Evolutionary conservation across 1,284 basidiomycete species (phyloP), one percentile per base, ranked within the genome.

Genomic region (Leccinum discolor): DNA sequence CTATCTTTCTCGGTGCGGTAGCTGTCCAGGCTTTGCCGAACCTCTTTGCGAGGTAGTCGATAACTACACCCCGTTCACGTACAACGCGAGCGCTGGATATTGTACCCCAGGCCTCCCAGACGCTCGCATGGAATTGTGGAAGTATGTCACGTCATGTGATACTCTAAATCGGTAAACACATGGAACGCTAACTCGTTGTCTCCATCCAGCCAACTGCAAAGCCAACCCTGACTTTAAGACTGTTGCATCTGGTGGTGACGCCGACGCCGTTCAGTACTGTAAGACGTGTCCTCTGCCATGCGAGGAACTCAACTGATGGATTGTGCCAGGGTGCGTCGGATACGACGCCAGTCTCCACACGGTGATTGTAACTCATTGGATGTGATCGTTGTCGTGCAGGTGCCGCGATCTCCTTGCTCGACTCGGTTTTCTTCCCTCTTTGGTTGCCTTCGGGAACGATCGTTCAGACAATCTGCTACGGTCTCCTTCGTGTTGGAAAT

Each of bases 401-500:
- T 54, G 87, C 81, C 14, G 87, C 87, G 0, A 71, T 90, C 59
- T 72, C 86, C 2, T 77, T 88, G 8, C 78, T 90, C 8, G 82
- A 84, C 40, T 76, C 80, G 0, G 74, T 83, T 11, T 83, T 78
- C 67, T 76, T 84, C 29, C 75, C 73, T 14, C 70, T 80, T 10
- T 75, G 78, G 62, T 71, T 84, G 2, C 79, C 82, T 6, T 40
- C 70, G 0, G 71, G 71, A 58, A 79, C 74, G 4, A 69, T 70
- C 5, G 74, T 83, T 69, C 67, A 69, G 60, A 76, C 76, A 7
- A 72, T 87, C 32, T 74, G 76, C 1, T 89, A 85, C 66, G 86
- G 86, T 35, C 80, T 89, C 75, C 90, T 89, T 23, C 81, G 89
- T 59, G 88, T 90, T 52, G 89, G 89, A 4, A 90, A 91, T 72